Conservation (phyloP, 2,329 filamentous ascomycete genomes). For the Xylaria sp. region DNA sequence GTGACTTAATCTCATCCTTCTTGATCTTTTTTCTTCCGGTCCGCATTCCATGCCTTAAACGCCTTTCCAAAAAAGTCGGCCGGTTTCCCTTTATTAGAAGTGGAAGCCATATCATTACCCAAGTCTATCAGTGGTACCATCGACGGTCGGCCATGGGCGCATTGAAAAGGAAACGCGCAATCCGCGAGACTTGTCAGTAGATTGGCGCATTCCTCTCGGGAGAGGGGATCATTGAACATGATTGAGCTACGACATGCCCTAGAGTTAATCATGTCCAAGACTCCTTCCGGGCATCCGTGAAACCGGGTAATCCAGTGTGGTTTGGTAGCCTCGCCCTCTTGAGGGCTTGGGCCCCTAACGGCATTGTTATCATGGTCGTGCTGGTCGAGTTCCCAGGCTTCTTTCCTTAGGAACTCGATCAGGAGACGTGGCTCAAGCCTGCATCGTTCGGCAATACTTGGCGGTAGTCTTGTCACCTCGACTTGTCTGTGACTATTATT, state of each 20-base stretch:
- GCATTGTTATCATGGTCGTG: constrained; percentile 41
- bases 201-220: constrained; percentile 63
- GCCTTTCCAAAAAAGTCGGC: constrained; percentile 38
- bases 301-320: constrained; percentile 69
- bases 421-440: constrained; percentile 75
- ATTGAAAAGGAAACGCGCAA: constrained; percentile 82
- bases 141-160: constrained; percentile 79
- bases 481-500: constrained; percentile 48
- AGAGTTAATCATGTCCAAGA: constrained; percentile 81
- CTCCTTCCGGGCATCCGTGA: constrained; percentile 75
- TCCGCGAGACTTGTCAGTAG: constrained; percentile 67
- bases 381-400: constrained; percentile 75
- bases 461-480: constrained; percentile 70
- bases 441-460: constrained; percentile 80
- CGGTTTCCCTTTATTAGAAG: constrained; percentile 14
- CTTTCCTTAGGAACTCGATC: constrained; percentile 77
- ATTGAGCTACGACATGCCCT: constrained; percentile 81
- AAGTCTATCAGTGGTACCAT: constrained; percentile 71
- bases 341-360: neutral
- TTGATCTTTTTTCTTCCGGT: neutral
- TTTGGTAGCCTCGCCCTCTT: constrained; percentile 15
- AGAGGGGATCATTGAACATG: constrained; percentile 84
- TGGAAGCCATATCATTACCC: constrained; percentile 42
- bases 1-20: neutral
- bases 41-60: constrained; percentile 43